These are phyloP conservation scores for Penicillium egyptiacum DNA, from an alignment of 495 filamentous ascomycete species.

Conservation along the genomic window DNA sequence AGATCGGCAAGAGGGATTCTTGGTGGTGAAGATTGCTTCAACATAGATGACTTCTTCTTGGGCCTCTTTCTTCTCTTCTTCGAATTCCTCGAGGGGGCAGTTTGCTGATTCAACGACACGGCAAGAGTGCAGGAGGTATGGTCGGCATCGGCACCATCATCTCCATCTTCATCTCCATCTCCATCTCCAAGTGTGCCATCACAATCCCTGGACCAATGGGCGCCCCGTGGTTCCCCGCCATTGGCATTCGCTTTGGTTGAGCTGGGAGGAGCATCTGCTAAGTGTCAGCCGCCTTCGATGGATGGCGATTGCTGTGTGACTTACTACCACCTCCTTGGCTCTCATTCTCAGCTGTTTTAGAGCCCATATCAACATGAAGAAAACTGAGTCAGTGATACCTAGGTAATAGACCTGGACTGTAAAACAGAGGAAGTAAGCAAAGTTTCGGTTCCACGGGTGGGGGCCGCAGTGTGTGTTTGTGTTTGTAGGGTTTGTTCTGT, in stretches of 20 bases:
- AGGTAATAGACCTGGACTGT: not conserved
- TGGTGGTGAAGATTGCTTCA: conserved; percentile 56
- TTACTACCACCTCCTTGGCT: conserved; percentile 26
- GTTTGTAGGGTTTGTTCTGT: not conserved
- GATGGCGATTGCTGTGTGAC: not conserved
- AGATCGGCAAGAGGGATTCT: conserved; percentile 52
- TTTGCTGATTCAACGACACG: conserved; percentile 22
- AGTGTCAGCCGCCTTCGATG: conserved; percentile 1
- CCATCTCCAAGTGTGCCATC: conserved; percentile 41
- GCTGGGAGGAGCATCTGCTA: conserved; percentile 24
- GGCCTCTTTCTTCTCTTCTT: conserved; percentile 57
- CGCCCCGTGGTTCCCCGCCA: conserved; percentile 39
- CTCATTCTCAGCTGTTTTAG: conserved; percentile 31
- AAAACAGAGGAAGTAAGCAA: not conserved
- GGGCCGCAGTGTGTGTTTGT: not conserved
- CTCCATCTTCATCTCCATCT: conserved; percentile 57
- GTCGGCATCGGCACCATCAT: conserved; percentile 56
- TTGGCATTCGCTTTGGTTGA: conserved; percentile 42
- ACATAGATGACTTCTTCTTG: conserved; percentile 46
- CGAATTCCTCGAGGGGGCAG: conserved; percentile 12
- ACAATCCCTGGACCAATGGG: conserved; percentile 40
- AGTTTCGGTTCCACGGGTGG: not conserved
- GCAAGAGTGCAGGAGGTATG: conserved; percentile 21
- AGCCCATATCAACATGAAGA: conserved; percentile 34
- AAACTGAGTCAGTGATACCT: not conserved